Evolutionary conservation across 257 asterid genomes (phyloP).

Genomic region (Verbascum thapsus): DNA sequence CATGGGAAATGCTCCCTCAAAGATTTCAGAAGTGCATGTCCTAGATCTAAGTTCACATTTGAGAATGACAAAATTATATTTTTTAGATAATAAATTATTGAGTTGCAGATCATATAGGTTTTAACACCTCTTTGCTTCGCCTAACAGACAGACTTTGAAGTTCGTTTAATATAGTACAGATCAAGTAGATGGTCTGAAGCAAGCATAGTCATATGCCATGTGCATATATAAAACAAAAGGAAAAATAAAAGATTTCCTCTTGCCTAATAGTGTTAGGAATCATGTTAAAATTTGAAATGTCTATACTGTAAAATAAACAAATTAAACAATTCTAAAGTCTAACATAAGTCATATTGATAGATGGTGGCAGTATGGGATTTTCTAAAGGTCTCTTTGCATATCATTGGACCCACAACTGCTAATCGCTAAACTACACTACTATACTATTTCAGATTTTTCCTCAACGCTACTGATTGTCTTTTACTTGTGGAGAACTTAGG

Average conservation of each 20-base stretch:
- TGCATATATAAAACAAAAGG: neutral
- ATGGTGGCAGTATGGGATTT: conserved; percentile 3
- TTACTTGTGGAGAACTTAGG: too few relatives aligned
- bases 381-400: too few relatives aligned
- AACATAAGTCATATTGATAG: neutral
- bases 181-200: neutral
- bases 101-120: neutral
- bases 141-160: neutral
- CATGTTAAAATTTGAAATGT: neutral
- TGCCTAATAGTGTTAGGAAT: neutral
- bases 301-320: neutral
- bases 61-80: neutral
- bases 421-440: too few relatives aligned
- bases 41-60: neutral
- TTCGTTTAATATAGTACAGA: neutral
- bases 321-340: neutral
- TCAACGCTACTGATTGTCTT: too few relatives aligned
- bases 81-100: too few relatives aligned
- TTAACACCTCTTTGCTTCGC: neutral
- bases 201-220: conserved; percentile 5
- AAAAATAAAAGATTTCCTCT: neutral
- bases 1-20: conserved; percentile 1
- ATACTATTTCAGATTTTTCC: too few relatives aligned
- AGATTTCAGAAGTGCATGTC: neutral
- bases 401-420: too few relatives aligned